Evolutionary conservation across 2,329 filamentous ascomycete species (phyloP).

Genomic region (Leptographium wingfieldii): DNA sequence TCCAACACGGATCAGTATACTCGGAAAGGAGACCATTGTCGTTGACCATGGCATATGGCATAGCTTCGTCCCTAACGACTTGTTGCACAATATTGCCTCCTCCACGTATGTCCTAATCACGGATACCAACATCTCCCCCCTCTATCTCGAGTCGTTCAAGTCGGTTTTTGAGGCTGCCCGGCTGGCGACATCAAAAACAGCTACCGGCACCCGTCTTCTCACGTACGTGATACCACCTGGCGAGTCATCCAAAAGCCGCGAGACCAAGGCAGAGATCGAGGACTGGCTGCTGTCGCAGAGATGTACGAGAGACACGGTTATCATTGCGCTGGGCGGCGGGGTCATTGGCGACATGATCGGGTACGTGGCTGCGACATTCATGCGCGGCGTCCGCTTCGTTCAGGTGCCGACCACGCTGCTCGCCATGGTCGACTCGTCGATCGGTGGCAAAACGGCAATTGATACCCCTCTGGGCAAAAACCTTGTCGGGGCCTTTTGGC

Average conservation of each 20-base stretch:
- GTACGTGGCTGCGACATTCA: conserved; percentile 95
- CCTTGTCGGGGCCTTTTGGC: conserved; percentile 91
- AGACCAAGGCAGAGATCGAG: conserved; percentile 90
- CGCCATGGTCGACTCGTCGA: conserved; percentile 96
- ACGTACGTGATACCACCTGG: conserved; percentile 81
- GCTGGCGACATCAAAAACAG: conserved; percentile 19
- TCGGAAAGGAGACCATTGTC: conserved; percentile 82
- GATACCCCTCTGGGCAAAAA: conserved; percentile 96
- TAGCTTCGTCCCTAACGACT: conserved; percentile 66
- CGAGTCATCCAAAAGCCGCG: conserved; percentile 83
- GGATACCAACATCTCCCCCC: conserved; percentile 76
- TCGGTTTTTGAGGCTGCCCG: conserved; percentile 44
- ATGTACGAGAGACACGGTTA: conserved; percentile 90
- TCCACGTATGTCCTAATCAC: conserved; percentile 95
- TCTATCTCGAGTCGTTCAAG: conserved; percentile 71
- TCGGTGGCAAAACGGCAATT: conserved; percentile 96
- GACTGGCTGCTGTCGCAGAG: conserved; percentile 92
- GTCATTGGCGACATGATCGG: conserved; percentile 98
- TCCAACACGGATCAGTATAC: conserved; percentile 58
- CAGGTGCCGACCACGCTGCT: conserved; percentile 92
- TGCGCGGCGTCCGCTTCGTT: conserved; percentile 91
- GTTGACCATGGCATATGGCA: conserved; percentile 88
- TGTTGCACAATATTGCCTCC: conserved; percentile 63
- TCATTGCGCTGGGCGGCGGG: conserved; percentile 87
- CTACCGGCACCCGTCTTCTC: conserved; percentile 51